Evolutionary conservation across 2,329 filamentous ascomycete species (phyloP), one percentile per base, ranked within the genome.

Genomic region (Fusarium compactum): DNA sequence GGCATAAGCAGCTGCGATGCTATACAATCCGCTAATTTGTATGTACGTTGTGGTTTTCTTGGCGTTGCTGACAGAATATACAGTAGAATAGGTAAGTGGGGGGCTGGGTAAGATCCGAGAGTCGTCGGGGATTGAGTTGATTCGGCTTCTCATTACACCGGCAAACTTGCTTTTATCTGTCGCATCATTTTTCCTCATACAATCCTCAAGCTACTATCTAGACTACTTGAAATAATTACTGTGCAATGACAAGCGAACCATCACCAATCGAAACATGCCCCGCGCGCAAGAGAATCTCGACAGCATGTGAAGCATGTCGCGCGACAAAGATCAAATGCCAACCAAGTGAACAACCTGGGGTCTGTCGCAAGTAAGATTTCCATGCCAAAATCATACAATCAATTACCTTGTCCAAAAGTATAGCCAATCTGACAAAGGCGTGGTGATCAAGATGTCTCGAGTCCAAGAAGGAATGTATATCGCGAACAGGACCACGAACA

Each of bases 291-390:
- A 74, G 77, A 43, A 51, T 76, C 18, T 73, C 73, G 20, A 81
- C 88, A 78, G 80, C 86, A 22, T 88, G 86, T 59, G 86, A 88
- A 75, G 84, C 85, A 4, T 88, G 86, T 67, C 80, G 86, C 57
- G 80, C 78, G 14, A 84, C 85, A 60, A 89, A 88, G 78, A 80
- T 87, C 24, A 86, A 84, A 60, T 89, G 86, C 68, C 82, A 83
- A 65, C 77, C 83, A 7, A 84, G 84, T 62, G 79, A 80, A 27
- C 82, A 84, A 70, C 77, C 81, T 5, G 82, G 81, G 14, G 84
- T 86, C 30, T 89, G 86, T 73, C 83, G 82, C 76, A 84, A 84
- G 86, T 87, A 80, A 59, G 67, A n/a, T 45, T 47, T 15, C n/a
- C 41, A 16, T 3, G 11, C 29, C 18, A 25, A 18, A 24, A 34